Percentiles rank a stretch among this genome's conserved stretches.
Evolutionary conservation across 345 rosid species (phyloP).

Genomic region (Erysimum cheiranthoides): DNA sequence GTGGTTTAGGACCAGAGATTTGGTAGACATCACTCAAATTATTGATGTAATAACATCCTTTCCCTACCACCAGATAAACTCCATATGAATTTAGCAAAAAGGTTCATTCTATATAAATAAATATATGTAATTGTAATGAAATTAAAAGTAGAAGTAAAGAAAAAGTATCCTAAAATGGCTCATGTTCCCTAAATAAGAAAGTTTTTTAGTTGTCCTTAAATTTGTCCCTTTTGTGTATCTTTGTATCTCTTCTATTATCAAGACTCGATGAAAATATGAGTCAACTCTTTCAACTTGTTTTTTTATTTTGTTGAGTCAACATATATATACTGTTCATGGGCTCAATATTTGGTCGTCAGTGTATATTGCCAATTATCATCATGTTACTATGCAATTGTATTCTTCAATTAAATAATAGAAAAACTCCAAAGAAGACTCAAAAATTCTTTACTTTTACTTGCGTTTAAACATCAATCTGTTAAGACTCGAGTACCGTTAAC

Average conservation of each 20-base stretch:
- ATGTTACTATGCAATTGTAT: constrained; percentile 16
- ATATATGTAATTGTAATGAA: constrained; percentile 29
- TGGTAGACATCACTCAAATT: constrained; percentile 27
- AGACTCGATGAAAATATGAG: neutral
- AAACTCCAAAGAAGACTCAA: neutral
- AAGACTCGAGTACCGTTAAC: constrained; percentile 79
- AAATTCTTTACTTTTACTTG: constrained; percentile 35
- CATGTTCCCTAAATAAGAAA: constrained; percentile 8
- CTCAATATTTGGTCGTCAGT: too few relatives aligned
- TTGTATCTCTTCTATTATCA: neutral
- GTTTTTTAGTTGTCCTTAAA: neutral
- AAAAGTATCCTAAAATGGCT: neutral
- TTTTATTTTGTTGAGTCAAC: too few relatives aligned
- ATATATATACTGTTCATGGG: too few relatives aligned
- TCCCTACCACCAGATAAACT: neutral
- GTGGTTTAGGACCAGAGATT: constrained; percentile 38
- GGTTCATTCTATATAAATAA: constrained; percentile 33
- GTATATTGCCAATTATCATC: neutral
- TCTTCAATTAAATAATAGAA: neutral
- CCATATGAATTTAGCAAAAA: neutral
- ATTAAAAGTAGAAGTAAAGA: constrained; percentile 21
- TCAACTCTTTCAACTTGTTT: too few relatives aligned
- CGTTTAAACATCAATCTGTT: constrained; percentile 55
- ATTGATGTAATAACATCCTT: constrained; percentile 27
- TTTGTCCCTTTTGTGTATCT: neutral